These are phyloP conservation scores for Rosa lucieae DNA, from an alignment of 306 rosid species.

Conservation along the genomic window DNA sequence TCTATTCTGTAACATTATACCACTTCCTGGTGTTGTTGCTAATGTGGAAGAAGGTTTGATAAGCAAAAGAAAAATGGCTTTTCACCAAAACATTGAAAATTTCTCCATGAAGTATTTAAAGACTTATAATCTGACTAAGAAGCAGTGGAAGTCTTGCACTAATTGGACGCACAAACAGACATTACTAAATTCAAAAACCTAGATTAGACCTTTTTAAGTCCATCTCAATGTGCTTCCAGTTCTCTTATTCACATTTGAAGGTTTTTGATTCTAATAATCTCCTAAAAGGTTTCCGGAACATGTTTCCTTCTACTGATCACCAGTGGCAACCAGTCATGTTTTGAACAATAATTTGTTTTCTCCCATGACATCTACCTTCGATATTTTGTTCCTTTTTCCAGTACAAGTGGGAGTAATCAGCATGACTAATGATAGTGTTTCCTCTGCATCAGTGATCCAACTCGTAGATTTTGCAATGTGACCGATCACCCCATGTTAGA, in stretches of 20 bases:
- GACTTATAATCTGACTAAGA: background rate
- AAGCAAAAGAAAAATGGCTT: background rate
- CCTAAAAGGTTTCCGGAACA: background rate
- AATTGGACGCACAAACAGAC: background rate
- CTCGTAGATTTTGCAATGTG: constrained; percentile 51
- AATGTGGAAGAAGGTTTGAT: background rate
- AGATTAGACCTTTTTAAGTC: background rate
- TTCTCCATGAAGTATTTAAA: background rate
- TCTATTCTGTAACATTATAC: background rate
- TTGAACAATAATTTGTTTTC: background rate
- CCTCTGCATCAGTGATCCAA: constrained; percentile 54
- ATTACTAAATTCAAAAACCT: background rate
- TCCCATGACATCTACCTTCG: background rate
- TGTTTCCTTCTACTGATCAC: background rate
- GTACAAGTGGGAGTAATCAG: constrained; percentile 16
- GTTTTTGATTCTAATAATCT: background rate
- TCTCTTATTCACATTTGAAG: background rate
- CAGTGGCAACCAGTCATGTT: background rate
- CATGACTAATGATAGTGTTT: constrained; percentile 29
- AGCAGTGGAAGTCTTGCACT: background rate
- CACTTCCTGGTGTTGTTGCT: background rate
- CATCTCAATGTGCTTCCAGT: background rate
- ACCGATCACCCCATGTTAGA: constrained; percentile 49
- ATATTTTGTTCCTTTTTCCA: constrained; percentile 5
- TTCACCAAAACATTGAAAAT: background rate